These are phyloP conservation scores for Pichia heedii DNA, from an alignment of 805 yeast species.

Conservation along the genomic window DNA sequence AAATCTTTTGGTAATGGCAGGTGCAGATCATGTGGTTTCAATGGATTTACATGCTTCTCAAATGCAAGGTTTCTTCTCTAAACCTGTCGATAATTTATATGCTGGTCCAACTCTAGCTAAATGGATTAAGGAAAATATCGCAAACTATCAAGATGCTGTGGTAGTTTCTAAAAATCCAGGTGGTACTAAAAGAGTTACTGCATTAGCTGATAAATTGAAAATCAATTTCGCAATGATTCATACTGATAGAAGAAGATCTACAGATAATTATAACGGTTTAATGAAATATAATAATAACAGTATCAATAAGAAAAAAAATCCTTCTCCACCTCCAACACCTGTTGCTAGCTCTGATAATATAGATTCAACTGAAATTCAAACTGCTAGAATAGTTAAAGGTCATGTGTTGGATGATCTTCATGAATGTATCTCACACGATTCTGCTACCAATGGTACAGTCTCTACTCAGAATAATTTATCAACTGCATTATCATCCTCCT, in stretches of 20 bases:
- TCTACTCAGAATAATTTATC: background rate
- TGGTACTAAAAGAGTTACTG: constrained; percentile 96
- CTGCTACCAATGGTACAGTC: too few relatives aligned
- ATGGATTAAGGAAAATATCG: constrained; percentile 89
- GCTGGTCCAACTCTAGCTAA: constrained; percentile 95
- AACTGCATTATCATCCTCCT: constrained; percentile 4
- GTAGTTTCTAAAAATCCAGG: constrained; percentile 99
- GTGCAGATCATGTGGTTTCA: constrained; percentile 96
- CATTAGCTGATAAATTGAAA: constrained; percentile 92
- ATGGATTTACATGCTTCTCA: constrained; percentile 97
- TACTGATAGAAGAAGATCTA: constrained; percentile 89
- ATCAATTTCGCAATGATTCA: constrained; percentile 98
- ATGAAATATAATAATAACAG: constrained; percentile 36
- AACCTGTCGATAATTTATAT: constrained; percentile 93
- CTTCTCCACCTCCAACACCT: background rate
- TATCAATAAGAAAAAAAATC: constrained; percentile 27
- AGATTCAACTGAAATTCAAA: constrained; percentile 74
- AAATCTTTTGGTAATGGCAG: constrained; percentile 91
- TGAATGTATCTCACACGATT: too few relatives aligned
- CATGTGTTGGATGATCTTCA: constrained; percentile 84
- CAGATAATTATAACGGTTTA: constrained; percentile 40
- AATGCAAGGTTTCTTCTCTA: constrained; percentile 97
- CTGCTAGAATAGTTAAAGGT: constrained; percentile 93
- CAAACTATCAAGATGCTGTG: constrained; percentile 79
- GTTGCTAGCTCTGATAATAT: constrained; percentile 41